Conservation (phyloP, 192 early-diverging fungal genomes). For the Mycoemilia scoparia region DNA sequence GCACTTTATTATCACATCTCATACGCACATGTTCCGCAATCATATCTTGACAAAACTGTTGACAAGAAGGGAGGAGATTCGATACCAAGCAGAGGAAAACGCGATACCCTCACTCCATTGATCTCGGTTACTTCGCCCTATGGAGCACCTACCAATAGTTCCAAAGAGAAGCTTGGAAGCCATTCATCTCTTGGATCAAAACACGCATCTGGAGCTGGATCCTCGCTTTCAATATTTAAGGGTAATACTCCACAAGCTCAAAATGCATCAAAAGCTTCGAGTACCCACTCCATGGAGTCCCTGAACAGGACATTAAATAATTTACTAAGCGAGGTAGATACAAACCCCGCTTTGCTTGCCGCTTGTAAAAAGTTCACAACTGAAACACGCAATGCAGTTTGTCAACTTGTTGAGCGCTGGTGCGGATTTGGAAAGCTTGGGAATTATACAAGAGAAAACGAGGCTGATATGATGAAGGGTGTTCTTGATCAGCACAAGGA, state of each 20-base stretch:
- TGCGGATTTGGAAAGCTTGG: slow-evolving; percentile 61
- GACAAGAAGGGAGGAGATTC: slow-evolving; percentile 3
- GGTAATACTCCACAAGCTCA: too few species aligned
- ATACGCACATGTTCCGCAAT: slow-evolving; percentile 2
- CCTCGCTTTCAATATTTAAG: too few species aligned
- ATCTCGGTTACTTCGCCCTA: slow-evolving; percentile 6
- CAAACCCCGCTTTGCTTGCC: neutral
- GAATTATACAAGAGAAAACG: slow-evolving; percentile 33
- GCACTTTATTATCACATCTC: slow-evolving; percentile 59
- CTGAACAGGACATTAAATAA: too few species aligned
- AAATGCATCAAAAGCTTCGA: too few species aligned
- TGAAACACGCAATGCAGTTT: slow-evolving; percentile 56
- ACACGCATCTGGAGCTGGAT: too few species aligned
- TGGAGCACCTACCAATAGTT: neutral
- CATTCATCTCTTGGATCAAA: too few species aligned
- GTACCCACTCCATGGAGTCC: too few species aligned
- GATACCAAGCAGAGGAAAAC: neutral
- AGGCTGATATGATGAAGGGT: slow-evolving; percentile 44
- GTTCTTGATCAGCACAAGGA: slow-evolving; percentile 59
- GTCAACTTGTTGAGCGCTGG: slow-evolving; percentile 82
- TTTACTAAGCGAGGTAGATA: neutral
- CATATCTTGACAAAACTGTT: neutral
- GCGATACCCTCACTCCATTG: neutral
- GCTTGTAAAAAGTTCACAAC: slow-evolving; percentile 43
- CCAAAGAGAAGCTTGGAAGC: neutral